Evolutionary conservation across 2,329 filamentous ascomycete genomes (phyloP).

Genomic region (Geosmithia putterillii): DNA sequence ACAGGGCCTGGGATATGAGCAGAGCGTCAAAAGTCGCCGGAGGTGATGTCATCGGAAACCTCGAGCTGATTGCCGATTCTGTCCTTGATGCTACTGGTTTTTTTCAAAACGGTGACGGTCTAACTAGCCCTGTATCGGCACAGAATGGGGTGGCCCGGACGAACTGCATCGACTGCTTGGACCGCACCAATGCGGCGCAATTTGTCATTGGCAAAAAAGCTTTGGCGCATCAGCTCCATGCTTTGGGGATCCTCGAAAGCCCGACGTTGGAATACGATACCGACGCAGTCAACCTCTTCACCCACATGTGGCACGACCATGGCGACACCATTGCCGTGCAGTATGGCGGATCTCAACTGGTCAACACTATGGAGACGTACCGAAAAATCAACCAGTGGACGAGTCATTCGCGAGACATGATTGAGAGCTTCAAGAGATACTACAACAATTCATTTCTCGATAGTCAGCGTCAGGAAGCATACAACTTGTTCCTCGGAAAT

Average conservation of each 20-base stretch:
- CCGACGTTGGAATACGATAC: conserved; percentile 83
- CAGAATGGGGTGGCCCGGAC: conserved; percentile 92
- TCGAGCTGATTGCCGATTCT: conserved; percentile 81
- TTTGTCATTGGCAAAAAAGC: conserved; percentile 96
- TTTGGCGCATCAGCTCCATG: conserved; percentile 82
- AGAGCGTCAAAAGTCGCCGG: conserved; percentile 83
- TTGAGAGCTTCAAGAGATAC: conserved; percentile 97
- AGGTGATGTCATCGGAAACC: conserved; percentile 84
- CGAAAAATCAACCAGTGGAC: conserved; percentile 99
- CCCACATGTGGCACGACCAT: conserved; percentile 96
- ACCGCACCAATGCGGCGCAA: conserved; percentile 93
- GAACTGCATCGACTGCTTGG: conserved; percentile 96
- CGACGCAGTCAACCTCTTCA: conserved; percentile 91
- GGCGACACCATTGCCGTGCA: conserved; percentile 96
- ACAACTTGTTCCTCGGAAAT: conserved; percentile 93
- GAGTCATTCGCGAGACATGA: conserved; percentile 94
- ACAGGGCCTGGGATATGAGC: conserved; percentile 98
- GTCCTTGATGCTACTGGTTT: conserved; percentile 81
- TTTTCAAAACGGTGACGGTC: conserved; percentile 80
- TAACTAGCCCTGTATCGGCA: conserved; percentile 48
- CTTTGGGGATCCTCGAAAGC: conserved; percentile 72
- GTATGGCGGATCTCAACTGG: conserved; percentile 91
- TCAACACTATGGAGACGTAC: conserved; percentile 99
- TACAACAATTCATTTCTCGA: conserved; percentile 99
- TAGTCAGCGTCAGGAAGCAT: conserved; percentile 94